Percentiles rank a stretch among this genome's conserved stretches.
Conservation (phyloP, 352 stramenopile genomes). For the Phytophthora fragariae region DNA sequence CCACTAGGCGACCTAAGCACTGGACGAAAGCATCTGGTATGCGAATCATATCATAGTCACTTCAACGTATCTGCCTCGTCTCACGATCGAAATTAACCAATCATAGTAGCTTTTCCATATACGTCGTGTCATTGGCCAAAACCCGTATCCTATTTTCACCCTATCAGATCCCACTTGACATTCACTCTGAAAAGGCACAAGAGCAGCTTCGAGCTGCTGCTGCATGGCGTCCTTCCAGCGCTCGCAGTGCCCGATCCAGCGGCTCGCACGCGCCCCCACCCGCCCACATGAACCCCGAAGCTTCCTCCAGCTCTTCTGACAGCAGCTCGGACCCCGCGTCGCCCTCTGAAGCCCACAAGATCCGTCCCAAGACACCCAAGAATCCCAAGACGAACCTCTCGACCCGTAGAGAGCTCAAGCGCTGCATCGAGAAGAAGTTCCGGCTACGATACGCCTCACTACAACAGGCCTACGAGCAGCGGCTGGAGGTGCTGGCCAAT, state of each 20-base stretch:
- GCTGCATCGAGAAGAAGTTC: conserved; percentile 76
- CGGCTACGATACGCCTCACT: conserved; percentile 70
- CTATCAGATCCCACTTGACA: conserved; percentile 17
- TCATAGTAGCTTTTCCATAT: conserved; percentile 11
- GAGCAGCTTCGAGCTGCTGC: conserved; percentile 3
- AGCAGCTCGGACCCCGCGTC: conserved; percentile 20
- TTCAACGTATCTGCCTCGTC: conserved; percentile 28
- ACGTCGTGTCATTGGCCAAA: conserved; percentile 9
- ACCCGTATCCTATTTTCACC: conserved; percentile 5
- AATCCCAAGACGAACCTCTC: conserved; percentile 13
- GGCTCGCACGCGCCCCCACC: background rate
- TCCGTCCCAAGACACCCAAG: conserved; percentile 25
- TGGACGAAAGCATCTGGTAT: background rate
- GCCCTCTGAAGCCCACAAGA: conserved; percentile 21
- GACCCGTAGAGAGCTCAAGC: conserved; percentile 53
- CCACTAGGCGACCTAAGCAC: conserved; percentile 51
- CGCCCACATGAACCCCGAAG: background rate
- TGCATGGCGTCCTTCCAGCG: conserved; percentile 27
- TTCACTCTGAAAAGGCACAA: conserved; percentile 16
- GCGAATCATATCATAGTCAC: conserved; percentile 11
- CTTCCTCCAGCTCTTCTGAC: conserved; percentile 13
- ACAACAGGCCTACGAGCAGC: conserved; percentile 77
- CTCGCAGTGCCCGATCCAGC: conserved; percentile 9
- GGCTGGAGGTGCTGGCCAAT: conserved; percentile 60
- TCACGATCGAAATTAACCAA: conserved; percentile 17